Conservation (phyloP, 163 green algal genomes). For the Chloromonas sp. region DNA sequence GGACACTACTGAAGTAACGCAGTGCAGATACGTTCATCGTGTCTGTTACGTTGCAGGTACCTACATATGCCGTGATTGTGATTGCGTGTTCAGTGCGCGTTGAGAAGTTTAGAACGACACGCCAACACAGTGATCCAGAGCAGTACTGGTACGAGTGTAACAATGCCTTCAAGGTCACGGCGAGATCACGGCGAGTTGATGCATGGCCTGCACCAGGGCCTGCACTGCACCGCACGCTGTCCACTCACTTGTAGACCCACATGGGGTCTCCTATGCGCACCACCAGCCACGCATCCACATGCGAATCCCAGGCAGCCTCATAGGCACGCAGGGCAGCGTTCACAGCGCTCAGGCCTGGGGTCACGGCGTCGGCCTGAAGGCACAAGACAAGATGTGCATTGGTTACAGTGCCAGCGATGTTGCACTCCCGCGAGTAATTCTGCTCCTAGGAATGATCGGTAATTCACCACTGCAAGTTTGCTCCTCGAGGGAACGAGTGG, state of each 20-base stretch:
- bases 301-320: constrained; percentile 63
- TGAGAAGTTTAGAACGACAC: no score
- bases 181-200: neutral
- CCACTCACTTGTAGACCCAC: constrained; percentile 14
- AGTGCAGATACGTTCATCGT: no score
- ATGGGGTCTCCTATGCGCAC: constrained; percentile 77
- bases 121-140: neutral
- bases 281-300: constrained; percentile 94
- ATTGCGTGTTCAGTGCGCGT: no score
- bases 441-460: no score
- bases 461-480: no score
- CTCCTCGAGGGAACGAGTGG: no score
- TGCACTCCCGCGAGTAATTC: no score
- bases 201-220: neutral
- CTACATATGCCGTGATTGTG: no score
- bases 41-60: no score
- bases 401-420: no score
- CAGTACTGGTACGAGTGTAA: neutral
- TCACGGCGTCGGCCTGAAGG: constrained; percentile 35
- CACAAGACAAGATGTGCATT: neutral
- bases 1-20: no score
- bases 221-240: neutral
- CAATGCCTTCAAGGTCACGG: no score
- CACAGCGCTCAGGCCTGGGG: constrained; percentile 66
- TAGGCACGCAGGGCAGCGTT: constrained; percentile 74